phyloP scores from a whole-genome alignment of 176 grass and related monocot species.

The Panicum miliaceum region DNA sequence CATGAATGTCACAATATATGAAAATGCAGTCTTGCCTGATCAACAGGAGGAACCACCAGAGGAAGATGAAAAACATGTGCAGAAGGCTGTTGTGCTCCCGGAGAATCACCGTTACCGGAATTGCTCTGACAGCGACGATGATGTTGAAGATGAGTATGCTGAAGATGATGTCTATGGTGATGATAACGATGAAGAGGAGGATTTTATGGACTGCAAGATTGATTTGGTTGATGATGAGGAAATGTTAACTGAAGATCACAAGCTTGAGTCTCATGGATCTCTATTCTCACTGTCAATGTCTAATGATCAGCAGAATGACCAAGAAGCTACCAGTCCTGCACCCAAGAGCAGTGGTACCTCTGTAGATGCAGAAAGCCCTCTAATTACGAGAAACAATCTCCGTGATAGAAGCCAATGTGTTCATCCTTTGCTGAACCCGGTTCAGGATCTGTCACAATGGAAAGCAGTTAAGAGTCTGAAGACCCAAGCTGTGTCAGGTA shows the following conservation, averaged over 20 bases:
- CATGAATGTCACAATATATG: slow-evolving; percentile 75
- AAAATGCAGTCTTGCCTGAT: slow-evolving; percentile 28
- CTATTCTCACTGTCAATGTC: slow-evolving; percentile 78
- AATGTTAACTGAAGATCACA: slow-evolving; percentile 45
- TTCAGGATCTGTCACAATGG: slow-evolving; percentile 84
- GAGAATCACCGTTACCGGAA: slow-evolving; percentile 81
- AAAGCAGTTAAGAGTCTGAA: slow-evolving; percentile 81
- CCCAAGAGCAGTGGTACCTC: slow-evolving; percentile 44
- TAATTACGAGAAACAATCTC: slow-evolving; percentile 48
- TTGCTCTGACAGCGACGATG: slow-evolving; percentile 59
- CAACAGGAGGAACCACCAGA: slow-evolving; percentile 52
- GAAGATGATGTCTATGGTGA: slow-evolving; percentile 55
- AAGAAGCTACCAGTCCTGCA: slow-evolving; percentile 63
- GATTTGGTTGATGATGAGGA: slow-evolving; percentile 59
- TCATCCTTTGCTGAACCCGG: slow-evolving; percentile 71
- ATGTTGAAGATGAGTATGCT: slow-evolving; percentile 53
- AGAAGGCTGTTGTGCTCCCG: slow-evolving; percentile 44
- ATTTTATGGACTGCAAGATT: slow-evolving; percentile 55
- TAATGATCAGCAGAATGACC: slow-evolving; percentile 46
- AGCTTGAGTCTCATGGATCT: slow-evolving; percentile 78
- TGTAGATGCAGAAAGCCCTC: slow-evolving; percentile 50
- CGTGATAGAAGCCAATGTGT: slow-evolving; percentile 71
- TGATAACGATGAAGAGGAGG: slow-evolving; percentile 61
- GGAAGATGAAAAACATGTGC: slow-evolving; percentile 13
- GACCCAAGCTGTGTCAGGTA: slow-evolving; percentile 33